A percentile compares a stretch with the other conserved stretches of the same genome.
Conservation (phyloP, 495 filamentous ascomycete genomes). For the Neurospora cerealis region DNA sequence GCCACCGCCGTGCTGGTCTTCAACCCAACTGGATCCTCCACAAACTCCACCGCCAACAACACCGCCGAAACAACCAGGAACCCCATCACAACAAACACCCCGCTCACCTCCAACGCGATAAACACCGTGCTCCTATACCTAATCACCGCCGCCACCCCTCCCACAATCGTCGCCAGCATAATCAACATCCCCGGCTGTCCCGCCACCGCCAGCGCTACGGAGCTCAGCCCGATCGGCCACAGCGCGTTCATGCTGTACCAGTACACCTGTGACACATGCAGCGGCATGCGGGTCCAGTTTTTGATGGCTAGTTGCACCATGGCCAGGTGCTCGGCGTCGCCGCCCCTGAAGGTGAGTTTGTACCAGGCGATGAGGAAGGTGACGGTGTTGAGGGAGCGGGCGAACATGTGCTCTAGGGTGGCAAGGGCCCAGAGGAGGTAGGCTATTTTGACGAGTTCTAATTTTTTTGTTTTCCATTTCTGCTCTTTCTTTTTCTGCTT, state of each 20-base stretch:
- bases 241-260: constrained; percentile 4
- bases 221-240: constrained; percentile 1
- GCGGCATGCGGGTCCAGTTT: constrained; percentile 3
- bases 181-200: constrained; percentile 14
- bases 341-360: constrained; percentile 3
- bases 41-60: constrained; percentile 11
- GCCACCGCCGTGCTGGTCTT: constrained; percentile 1
- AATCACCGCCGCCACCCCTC: constrained; percentile 8
- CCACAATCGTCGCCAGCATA: neutral
- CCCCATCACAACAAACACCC: constrained; percentile 15
- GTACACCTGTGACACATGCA: constrained; percentile 6
- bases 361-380: constrained; percentile 11
- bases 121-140: constrained; percentile 16
- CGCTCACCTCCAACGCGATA: constrained; percentile 21
- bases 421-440: constrained; percentile 13
- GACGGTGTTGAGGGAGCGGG: constrained; percentile 3
- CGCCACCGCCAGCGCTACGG: neutral
- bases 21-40: constrained; percentile 9
- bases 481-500: neutral
- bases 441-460: neutral
- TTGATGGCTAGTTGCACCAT: neutral
- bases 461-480: neutral
- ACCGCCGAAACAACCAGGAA: neutral
- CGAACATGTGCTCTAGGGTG: constrained; percentile 13
- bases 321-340: constrained; percentile 4